Evolutionary conservation across 2,329 filamentous ascomycete species (phyloP).

Genomic region (Fusarium sulawesiense): DNA sequence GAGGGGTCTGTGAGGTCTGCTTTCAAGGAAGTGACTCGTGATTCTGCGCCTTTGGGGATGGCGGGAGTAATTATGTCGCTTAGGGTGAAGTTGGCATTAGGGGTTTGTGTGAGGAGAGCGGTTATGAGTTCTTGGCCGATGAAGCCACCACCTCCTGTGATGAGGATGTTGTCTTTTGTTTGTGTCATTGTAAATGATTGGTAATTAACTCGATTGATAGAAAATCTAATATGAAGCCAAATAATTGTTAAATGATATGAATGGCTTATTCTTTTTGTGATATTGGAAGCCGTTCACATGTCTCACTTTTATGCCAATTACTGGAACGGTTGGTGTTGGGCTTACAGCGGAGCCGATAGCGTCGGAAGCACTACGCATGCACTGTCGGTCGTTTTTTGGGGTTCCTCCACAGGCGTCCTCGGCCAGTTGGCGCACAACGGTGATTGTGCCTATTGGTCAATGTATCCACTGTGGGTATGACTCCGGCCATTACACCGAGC

Average conservation of each 20-base stretch:
- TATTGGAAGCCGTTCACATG: background rate
- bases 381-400: background rate
- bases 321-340: background rate
- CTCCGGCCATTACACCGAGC: constrained; percentile 7
- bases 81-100: constrained; percentile 59
- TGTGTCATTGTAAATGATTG: constrained; percentile 16
- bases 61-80: constrained; percentile 67
- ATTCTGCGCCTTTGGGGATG: constrained; percentile 54
- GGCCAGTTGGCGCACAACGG: background rate
- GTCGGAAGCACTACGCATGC: background rate
- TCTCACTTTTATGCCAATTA: background rate
- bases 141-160: constrained; percentile 73
- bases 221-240: background rate
- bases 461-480: rapidly evolving
- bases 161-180: constrained; percentile 58
- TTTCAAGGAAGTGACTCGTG: constrained; percentile 40
- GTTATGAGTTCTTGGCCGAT: constrained; percentile 71
- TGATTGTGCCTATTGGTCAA: constrained; percentile 8
- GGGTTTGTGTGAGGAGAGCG: constrained; percentile 60
- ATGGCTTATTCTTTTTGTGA: background rate
- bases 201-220: rapidly evolving
- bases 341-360: background rate
- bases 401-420: background rate
- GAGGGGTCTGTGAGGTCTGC: constrained; percentile 42
- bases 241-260: background rate